These are phyloP conservation scores for Lupinus albus DNA, from an alignment of 306 rosid genomes.

Conservation along the genomic window DNA sequence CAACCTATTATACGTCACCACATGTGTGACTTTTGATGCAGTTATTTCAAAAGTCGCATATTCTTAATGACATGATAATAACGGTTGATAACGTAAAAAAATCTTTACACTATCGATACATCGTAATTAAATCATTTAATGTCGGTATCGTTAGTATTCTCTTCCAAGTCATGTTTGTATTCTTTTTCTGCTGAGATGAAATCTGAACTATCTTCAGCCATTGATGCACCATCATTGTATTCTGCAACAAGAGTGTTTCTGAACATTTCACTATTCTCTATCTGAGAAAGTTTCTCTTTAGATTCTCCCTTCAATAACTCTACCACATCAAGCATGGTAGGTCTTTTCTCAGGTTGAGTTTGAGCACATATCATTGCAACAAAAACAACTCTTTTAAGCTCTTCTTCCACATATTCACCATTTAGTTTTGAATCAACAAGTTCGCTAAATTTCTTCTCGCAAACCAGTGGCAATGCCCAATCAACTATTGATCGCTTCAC, in stretches of 20 bases:
- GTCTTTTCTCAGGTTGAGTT: slow-evolving; percentile 66
- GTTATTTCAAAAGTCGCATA: too few relatives aligned
- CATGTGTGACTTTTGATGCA: too few relatives aligned
- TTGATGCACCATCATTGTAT: slow-evolving; percentile 39
- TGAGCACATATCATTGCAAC: slow-evolving; percentile 65
- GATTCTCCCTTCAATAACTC: slow-evolving; percentile 76
- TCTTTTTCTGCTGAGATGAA: slow-evolving; percentile 59
- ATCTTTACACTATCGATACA: too few relatives aligned
- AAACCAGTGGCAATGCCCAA: slow-evolving; percentile 80
- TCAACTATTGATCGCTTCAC: slow-evolving; percentile 61
- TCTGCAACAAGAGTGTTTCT: slow-evolving; percentile 42
- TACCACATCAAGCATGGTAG: slow-evolving; percentile 74
- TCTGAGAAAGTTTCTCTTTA: slow-evolving; percentile 53
- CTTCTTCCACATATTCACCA: slow-evolving; percentile 66
- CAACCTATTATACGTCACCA: too few relatives aligned
- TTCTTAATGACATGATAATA: too few relatives aligned
- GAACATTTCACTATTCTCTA: slow-evolving; percentile 67
- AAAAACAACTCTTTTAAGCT: slow-evolving; percentile 67
- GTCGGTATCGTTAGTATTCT: background rate
- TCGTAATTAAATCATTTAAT: background rate
- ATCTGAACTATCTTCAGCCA: slow-evolving; percentile 61
- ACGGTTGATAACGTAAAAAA: too few relatives aligned
- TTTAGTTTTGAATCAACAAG: slow-evolving; percentile 72
- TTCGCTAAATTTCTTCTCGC: slow-evolving; percentile 64
- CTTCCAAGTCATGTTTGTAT: slow-evolving; percentile 45